phyloP scores from a whole-genome alignment of 495 filamentous ascomycete species.

The Terfezia boudieri region DNA sequence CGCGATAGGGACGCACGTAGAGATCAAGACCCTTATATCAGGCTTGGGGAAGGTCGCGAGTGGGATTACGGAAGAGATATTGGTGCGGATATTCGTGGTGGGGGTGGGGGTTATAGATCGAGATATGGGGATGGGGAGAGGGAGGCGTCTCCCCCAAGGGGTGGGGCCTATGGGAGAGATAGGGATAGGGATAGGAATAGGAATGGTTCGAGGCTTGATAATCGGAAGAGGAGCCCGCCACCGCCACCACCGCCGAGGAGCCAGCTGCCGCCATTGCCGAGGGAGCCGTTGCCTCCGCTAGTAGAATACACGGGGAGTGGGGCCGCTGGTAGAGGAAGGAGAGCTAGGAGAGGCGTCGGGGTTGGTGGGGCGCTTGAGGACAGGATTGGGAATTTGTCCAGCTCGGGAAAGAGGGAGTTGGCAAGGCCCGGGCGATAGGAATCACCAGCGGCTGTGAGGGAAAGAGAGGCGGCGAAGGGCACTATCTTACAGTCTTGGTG shows the following conservation, averaged over 20 bases:
- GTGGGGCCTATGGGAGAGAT: too few species aligned
- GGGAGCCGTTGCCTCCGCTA: neutral
- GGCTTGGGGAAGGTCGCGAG: too few species aligned
- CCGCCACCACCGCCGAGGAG: neutral
- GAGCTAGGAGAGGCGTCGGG: neutral
- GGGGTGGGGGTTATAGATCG: neutral
- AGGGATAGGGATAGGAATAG: too few species aligned
- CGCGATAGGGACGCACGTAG: too few species aligned
- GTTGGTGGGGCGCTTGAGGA: neutral
- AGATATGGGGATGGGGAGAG: neutral
- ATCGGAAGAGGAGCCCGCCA: neutral
- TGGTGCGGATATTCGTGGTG: neutral
- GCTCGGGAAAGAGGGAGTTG: neutral
- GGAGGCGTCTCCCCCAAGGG: too few species aligned
- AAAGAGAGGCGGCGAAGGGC: too few species aligned
- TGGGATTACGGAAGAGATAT: neutral
- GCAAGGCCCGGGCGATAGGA: too few species aligned
- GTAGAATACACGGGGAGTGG: neutral
- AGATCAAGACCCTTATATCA: too few species aligned
- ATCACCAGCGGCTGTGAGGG: too few species aligned
- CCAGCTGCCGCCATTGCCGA: neutral
- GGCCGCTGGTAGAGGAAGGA: neutral
- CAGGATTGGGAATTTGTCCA: neutral
- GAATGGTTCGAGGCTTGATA: too few species aligned
- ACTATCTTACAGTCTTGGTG: too few species aligned